Conservation (phyloP, 495 filamentous ascomycete genomes). For the Podospora pseudopauciseta region DNA sequence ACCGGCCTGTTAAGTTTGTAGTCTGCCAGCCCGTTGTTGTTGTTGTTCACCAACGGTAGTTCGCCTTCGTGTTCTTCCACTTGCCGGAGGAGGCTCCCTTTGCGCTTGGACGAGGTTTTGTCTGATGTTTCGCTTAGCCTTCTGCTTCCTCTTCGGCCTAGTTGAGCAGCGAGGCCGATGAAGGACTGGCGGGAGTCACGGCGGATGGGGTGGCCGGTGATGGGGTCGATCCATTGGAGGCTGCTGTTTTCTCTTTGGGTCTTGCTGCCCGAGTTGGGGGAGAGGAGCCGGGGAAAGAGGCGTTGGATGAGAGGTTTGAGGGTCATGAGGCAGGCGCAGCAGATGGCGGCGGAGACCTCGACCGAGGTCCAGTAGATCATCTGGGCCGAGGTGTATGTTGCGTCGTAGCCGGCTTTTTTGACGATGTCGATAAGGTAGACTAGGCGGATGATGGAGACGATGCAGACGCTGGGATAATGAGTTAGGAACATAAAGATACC, state of each 20-base stretch:
- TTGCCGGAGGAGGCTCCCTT: slow-evolving; percentile 8
- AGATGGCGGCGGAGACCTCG: slow-evolving; percentile 31
- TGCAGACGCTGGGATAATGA: slow-evolving; percentile 23
- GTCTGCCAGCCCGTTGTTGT: neutral
- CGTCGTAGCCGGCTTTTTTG: slow-evolving; percentile 13
- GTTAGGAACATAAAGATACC: neutral
- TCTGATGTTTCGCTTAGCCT: neutral
- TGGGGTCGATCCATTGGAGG: slow-evolving; percentile 28
- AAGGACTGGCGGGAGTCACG: neutral
- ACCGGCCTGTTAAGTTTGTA: neutral
- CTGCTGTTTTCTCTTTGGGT: neutral
- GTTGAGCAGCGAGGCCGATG: neutral
- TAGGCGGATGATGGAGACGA: slow-evolving; percentile 29
- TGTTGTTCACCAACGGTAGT: too few relatives aligned
- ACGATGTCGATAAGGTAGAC: slow-evolving; percentile 22
- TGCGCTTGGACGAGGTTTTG: neutral
- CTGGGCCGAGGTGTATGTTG: slow-evolving; percentile 26
- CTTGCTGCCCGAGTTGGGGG: slow-evolving; percentile 10
- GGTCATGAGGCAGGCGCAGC: slow-evolving; percentile 33
- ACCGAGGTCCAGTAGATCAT: slow-evolving; percentile 30
- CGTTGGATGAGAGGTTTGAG: slow-evolving; percentile 31
- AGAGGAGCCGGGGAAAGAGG: slow-evolving; percentile 24
- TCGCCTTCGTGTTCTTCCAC: slow-evolving; percentile 9
- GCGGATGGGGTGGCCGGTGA: slow-evolving; percentile 2
- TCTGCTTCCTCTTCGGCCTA: neutral